Evolutionary conservation across 2,329 filamentous ascomycete genomes (phyloP), one percentile per base, ranked within the genome.

Genomic region (Calonectria pauciramosa): DNA sequence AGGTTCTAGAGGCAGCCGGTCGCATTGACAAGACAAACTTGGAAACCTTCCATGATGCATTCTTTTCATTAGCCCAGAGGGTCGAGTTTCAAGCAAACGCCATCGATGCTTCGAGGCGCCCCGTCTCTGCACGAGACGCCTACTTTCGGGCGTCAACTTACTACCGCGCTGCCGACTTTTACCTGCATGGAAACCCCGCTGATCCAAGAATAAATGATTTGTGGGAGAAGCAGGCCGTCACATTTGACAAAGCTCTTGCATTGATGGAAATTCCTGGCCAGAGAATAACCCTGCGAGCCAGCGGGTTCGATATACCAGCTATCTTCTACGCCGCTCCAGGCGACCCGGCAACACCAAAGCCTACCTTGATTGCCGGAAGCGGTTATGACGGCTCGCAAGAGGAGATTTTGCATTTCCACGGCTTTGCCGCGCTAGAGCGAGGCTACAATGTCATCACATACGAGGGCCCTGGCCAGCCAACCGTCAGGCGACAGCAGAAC

Each of bases 391-490:
- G 82, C 13, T 74, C 83, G 1, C 85, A 87, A 72, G 87, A 88
- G 70, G 86, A 88, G 32, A 81, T 84, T 32, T 84, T 84, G 59
- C 86, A 88, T 73, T 54, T 78, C n/a, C 75, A 82, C 16, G 85
- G 82, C n/a, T 75, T 79, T 11, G 75, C 83, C 0, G 85, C 82
- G 0, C 75, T 87, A 5, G 82, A 82, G 32, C 82, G 86, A 1
- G 87, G 87, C 18, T 86, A 81, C 73, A 87, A 88, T 64, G 82
- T 83, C 60, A 82, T 88, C 11, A 86, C 85, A 0, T 89, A 86
- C 68, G 88, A 89, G 70, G 88, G 88, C 0, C 87, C 87, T 0
- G 87, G 87, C 0, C 87, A 89, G 75, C 83, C 84, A 0, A 84
- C 81, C 1, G 84, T 87, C 2, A 83, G 85, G 11, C 84, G 87